Evolutionary conservation across 179 eudicot genomes (phyloP), one percentile per base, ranked within the genome.

Genomic region (Sideroxylon spinosum): DNA sequence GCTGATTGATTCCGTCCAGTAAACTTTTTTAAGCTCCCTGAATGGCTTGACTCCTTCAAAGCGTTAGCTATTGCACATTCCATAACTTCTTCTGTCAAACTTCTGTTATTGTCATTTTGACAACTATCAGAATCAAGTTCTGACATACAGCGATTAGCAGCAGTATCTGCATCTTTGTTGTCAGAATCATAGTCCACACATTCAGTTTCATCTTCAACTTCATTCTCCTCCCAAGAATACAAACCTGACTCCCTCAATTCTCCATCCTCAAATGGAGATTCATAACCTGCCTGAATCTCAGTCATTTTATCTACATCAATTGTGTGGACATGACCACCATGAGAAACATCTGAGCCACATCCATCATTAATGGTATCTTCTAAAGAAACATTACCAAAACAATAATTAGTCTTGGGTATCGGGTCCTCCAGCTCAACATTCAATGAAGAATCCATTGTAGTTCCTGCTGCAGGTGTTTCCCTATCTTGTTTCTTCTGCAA

Each of bases 201-300:
- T 74, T 91, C 95, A 78, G 78, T 81, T 78, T 89, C 91, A 57
- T 50, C 76, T 53, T 85, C 88, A 69, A 84, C 73, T 37, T 88
- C 91, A 78, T 86, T 85, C 5, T 87, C 91, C 77, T 86, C 91
- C 91, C 90, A 91, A 37, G 84, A 60, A 68, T 72, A 86, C 63
- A 71, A 71, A 73, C 73, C 63, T 11, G 92, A 78, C 78, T 88
- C 93, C 86, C 95, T 85, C 63, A 92, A 75, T 71, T 92, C 97
- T 56, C 95, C 95, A 86, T 92, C 97, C 83, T 91, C 97, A 69
- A 86, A 85, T 32, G 93, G 88, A 82, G 93, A 91, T 78, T 92
- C 97, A 83, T 84, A 89, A 72, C 86, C 93, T 56, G 78, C 79
- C 79, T 86, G 81, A 20, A 76, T 49, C 60, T 72, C 78, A 52